phyloP scores from a whole-genome alignment of 1,284 basidiomycete genomes.

The Abortiporus biennis region DNA sequence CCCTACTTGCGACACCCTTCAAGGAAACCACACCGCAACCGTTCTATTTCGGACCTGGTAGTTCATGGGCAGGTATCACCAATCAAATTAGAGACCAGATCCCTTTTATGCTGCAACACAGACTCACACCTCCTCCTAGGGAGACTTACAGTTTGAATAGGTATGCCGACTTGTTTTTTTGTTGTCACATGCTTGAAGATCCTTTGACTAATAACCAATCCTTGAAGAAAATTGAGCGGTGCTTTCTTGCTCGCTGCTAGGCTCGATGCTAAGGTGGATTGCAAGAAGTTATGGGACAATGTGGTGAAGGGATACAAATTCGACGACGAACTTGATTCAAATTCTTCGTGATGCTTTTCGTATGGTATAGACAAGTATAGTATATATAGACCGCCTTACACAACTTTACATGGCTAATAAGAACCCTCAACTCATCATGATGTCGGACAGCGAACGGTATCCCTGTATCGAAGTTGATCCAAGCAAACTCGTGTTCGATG shows the following conservation, averaged over 20 bases:
- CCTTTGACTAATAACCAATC: no score
- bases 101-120: constrained; percentile 86
- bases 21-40: constrained; percentile 55
- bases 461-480: neutral
- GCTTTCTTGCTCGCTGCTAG: constrained; percentile 89
- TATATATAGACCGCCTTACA: no score
- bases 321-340: constrained; percentile 3
- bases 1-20: constrained; percentile 80
- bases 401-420: neutral
- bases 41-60: constrained; percentile 63
- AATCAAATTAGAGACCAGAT: constrained; percentile 75
- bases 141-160: constrained; percentile 95
- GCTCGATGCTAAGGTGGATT: constrained; percentile 74
- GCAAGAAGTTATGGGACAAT: constrained; percentile 69
- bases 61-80: constrained; percentile 67
- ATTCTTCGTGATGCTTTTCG: no score
- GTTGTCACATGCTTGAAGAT: neutral
- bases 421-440: no score
- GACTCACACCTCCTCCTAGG: constrained; percentile 87
- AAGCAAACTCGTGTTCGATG: neutral
- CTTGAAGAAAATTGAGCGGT: constrained; percentile 81
- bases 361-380: no score
- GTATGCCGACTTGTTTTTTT: constrained; percentile 31
- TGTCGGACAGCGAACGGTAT: no score
- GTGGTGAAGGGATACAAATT: constrained; percentile 32